These are phyloP conservation scores for Berberis vulgaris DNA, from an alignment of 164 flowering plant genomes.

Conservation along the genomic window DNA sequence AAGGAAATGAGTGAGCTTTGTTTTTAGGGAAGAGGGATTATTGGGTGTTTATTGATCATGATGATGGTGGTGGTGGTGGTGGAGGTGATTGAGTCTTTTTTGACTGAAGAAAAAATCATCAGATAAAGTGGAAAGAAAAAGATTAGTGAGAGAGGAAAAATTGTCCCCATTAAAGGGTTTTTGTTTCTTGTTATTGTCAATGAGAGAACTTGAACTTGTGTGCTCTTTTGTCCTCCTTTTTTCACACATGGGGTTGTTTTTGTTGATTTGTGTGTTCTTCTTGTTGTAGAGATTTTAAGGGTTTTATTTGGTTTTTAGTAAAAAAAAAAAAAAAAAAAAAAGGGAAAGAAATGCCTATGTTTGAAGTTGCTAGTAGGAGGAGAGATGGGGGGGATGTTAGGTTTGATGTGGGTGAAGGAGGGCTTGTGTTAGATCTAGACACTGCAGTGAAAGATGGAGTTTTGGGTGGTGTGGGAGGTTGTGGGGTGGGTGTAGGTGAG, in stretches of 20 bases:
- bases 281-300: too few species aligned
- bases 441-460: conserved; percentile 47
- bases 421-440: conserved; percentile 42
- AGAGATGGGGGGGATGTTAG: conserved; percentile 21
- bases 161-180: conserved; percentile 33
- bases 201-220: conserved; percentile 6
- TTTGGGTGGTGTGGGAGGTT: conserved; percentile 27
- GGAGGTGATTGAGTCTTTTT: neutral
- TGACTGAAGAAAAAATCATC: conserved; percentile 31
- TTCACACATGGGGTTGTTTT: conserved; percentile 14
- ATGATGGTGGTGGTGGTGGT: conserved; percentile 14
- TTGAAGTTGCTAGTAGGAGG: conserved; percentile 20
- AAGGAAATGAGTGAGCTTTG: conserved; percentile 18
- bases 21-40: conserved; percentile 24
- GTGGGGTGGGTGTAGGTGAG: conserved; percentile 9
- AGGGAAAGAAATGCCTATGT: conserved; percentile 33
- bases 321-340: neutral
- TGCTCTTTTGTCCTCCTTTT: conserved; percentile 4
- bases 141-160: conserved; percentile 18
- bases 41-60: conserved; percentile 29
- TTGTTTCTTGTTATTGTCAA: conserved; percentile 8
- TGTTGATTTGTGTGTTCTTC: too few species aligned
- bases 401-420: conserved; percentile 34
- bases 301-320: too few species aligned
- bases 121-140: conserved; percentile 19